Conservation (phyloP, 148 eudicot genomes). For the Hydrangea macrophylla region DNA sequence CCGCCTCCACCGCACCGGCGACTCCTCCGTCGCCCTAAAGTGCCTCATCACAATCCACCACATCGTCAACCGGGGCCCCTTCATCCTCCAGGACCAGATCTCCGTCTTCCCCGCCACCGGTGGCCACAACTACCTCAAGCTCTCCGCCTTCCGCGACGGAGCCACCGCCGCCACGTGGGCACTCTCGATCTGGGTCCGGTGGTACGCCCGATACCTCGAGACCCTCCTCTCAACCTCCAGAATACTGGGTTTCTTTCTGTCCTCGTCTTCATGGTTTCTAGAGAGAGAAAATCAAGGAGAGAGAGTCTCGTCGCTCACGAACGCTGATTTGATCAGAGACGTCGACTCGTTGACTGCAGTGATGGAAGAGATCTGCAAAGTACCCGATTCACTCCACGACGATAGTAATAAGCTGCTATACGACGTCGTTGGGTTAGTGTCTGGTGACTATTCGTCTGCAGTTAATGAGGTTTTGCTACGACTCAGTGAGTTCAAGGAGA, state of each 20-base stretch:
- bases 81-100: conserved; percentile 83
- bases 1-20: conserved; percentile 46
- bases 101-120: conserved; percentile 60
- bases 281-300: conserved; percentile 43
- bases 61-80: conserved; percentile 66
- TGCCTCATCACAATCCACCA: conserved; percentile 58
- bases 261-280: conserved; percentile 35
- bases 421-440: conserved; percentile 39
- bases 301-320: conserved; percentile 45
- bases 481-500: conserved; percentile 60
- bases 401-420: conserved; percentile 36
- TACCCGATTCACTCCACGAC: conserved; percentile 39
- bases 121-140: conserved; percentile 70
- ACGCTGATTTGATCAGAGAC: conserved; percentile 49
- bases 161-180: conserved; percentile 55
- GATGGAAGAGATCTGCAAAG: conserved; percentile 51
- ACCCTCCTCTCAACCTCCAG: conserved; percentile 60
- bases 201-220: conserved; percentile 68
- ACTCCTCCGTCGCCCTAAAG: conserved; percentile 50
- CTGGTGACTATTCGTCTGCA: conserved; percentile 44
- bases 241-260: conserved; percentile 50
- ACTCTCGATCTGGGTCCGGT: conserved; percentile 73
- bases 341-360: conserved; percentile 42
- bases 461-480: conserved; percentile 53
- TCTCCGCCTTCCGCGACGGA: conserved; percentile 63